These are phyloP conservation scores for Stemphylium lycopersici DNA, from an alignment of 2,329 filamentous ascomycete genomes.

Conservation along the genomic window DNA sequence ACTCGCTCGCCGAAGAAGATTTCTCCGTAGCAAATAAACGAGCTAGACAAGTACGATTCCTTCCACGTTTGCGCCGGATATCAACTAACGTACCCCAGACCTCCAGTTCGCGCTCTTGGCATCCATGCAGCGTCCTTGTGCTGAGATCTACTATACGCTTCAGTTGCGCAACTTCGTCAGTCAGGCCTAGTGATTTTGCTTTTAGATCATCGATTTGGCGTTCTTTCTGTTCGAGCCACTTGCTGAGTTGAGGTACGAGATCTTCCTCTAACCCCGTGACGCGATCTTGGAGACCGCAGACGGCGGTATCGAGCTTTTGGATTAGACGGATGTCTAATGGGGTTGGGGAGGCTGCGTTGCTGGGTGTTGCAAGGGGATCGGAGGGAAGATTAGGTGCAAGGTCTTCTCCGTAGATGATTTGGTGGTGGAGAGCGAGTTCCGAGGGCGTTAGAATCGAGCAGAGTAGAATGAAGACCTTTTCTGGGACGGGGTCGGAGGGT, in stretches of 20 bases:
- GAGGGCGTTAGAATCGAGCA: constrained; percentile 16
- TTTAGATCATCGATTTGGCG: neutral
- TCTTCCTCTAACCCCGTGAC: constrained; percentile 19
- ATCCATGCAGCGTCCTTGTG: constrained; percentile 12
- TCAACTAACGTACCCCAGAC: constrained; percentile 13
- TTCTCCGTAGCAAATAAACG: neutral
- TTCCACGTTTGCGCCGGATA: constrained; percentile 5
- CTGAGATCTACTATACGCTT: constrained; percentile 13
- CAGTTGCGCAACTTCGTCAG: constrained; percentile 10
- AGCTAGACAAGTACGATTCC: neutral
- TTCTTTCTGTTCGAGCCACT: constrained; percentile 12
- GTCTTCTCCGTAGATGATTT: neutral
- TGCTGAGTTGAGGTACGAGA: constrained; percentile 18
- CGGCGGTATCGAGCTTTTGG: constrained; percentile 13
- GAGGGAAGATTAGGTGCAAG: neutral
- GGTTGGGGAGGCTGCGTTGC: neutral
- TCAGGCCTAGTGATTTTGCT: neutral
- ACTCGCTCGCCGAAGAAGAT: neutral
- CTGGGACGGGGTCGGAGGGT: neutral
- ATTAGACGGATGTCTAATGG: constrained; percentile 18
- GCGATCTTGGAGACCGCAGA: constrained; percentile 18
- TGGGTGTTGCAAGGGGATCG: neutral
- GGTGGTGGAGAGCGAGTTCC: constrained; percentile 17
- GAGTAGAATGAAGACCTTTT: constrained; percentile 11
- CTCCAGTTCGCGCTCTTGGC: constrained; percentile 26